phyloP scores from a whole-genome alignment of 192 early-diverging fungal genomes.

The Coemansia sp. region DNA sequence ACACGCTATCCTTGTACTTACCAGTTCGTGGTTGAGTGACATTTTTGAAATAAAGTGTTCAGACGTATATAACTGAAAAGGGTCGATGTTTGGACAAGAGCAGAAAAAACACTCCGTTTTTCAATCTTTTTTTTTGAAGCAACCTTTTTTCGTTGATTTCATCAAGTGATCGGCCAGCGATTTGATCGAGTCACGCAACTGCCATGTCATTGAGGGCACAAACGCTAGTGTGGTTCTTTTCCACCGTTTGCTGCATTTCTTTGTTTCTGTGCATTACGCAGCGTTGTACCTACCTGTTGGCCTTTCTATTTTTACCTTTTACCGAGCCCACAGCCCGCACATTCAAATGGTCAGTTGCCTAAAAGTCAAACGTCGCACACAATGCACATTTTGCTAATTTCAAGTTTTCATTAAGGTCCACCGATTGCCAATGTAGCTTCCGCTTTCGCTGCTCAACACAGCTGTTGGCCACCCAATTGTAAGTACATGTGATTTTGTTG shows the following conservation, averaged over 20 bases:
- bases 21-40: slow-evolving; percentile 44
- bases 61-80: slow-evolving; percentile 2
- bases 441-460: slow-evolving; percentile 87
- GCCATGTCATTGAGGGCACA: background rate
- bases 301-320: background rate
- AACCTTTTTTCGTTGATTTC: slow-evolving; percentile 7
- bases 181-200: slow-evolving; percentile 1
- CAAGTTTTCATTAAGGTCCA: background rate
- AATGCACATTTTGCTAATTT: background rate
- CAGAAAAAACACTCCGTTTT: slow-evolving; percentile 2
- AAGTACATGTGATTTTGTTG: slow-evolving; percentile 37
- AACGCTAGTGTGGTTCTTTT: background rate
- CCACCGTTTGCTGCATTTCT: background rate
- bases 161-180: slow-evolving; percentile 8
- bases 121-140: background rate
- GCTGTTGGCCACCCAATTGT: slow-evolving; percentile 81
- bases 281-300: background rate
- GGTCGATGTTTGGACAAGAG: background rate
- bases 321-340: background rate
- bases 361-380: background rate
- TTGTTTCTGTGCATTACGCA: background rate
- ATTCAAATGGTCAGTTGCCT: slow-evolving; percentile 9
- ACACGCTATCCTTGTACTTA: slow-evolving; percentile 8
- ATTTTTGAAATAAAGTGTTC: slow-evolving; percentile 10
- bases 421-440: slow-evolving; percentile 62